Percentiles rank a stretch among this genome's conserved stretches.
Evolutionary conservation across 306 rosid genomes (phyloP).

Genomic region (Luffa acutangula): DNA sequence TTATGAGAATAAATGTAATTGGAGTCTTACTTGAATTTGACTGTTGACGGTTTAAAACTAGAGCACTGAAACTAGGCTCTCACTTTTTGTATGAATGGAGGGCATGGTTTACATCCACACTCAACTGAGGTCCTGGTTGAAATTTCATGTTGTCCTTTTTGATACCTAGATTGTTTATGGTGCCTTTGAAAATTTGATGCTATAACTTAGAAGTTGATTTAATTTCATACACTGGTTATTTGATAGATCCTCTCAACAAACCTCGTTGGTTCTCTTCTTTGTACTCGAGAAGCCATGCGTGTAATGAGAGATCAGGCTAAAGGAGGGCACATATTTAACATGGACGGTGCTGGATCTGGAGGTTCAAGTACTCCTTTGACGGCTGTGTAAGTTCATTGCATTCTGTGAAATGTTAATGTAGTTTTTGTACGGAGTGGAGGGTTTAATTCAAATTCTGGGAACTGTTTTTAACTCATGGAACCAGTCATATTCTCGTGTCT

Average conservation of each 20-base stretch:
- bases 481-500: not conserved
- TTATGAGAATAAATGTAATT: not conserved
- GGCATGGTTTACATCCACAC: not conserved
- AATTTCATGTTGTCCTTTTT: not conserved
- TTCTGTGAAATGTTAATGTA: not conserved
- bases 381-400: constrained; percentile 67
- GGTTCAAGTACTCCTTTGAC: constrained; percentile 97
- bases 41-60: not conserved
- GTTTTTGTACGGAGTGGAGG: not conserved
- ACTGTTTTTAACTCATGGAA: not conserved
- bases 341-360: constrained; percentile 98
- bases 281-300: constrained; percentile 86
- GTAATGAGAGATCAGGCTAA: constrained; percentile 58
- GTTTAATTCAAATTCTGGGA: not conserved
- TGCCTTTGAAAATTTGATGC: not conserved
- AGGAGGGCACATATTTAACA: constrained; percentile 86
- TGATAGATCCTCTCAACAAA: constrained; percentile 87
- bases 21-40: not conserved
- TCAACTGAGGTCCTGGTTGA: not conserved
- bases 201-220: not conserved
- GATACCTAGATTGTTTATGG: not conserved
- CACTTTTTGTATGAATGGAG: not conserved
- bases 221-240: not conserved
- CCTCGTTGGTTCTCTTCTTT: constrained; percentile 80
- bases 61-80: not conserved